These are phyloP conservation scores for Leptosphaerulina australis DNA, from an alignment of 2,329 filamentous ascomycete species.

Conservation along the genomic window DNA sequence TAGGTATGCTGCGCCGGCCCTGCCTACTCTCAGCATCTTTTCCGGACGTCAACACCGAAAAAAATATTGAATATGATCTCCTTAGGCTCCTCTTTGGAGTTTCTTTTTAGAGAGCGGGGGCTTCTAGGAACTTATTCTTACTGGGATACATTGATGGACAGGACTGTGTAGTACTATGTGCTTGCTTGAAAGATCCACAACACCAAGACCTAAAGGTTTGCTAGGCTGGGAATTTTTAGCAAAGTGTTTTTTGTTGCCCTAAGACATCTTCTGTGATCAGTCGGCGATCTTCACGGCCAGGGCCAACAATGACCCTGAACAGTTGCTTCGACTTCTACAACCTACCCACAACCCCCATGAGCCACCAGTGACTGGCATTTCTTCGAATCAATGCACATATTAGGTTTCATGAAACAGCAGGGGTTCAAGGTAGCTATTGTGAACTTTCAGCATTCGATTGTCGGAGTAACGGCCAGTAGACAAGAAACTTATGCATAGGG, in stretches of 20 bases:
- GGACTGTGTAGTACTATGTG: background rate
- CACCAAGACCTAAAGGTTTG: no score
- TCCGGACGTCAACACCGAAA: background rate
- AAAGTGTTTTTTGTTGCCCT: no score
- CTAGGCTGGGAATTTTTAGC: no score
- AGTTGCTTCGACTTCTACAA: background rate
- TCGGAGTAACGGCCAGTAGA: no score
- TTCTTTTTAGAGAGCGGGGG: background rate
- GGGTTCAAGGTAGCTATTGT: background rate
- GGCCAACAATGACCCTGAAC: background rate
- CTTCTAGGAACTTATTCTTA: background rate
- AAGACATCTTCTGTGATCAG: background rate
- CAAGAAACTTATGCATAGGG: no score
- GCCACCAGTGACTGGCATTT: background rate
- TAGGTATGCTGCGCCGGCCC: slow-evolving; percentile 18
- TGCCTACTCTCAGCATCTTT: slow-evolving; percentile 12
- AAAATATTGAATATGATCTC: background rate
- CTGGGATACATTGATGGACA: background rate
- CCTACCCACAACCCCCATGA: background rate
- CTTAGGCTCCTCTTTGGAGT: background rate
- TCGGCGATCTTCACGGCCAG: background rate
- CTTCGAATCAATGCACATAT: background rate
- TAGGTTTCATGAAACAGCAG: background rate
- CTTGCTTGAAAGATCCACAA: no score
- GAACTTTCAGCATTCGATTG: background rate